Evolutionary conservation across 352 stramenopile species (phyloP).

Genomic region (Thraustochytrium striatum): DNA sequence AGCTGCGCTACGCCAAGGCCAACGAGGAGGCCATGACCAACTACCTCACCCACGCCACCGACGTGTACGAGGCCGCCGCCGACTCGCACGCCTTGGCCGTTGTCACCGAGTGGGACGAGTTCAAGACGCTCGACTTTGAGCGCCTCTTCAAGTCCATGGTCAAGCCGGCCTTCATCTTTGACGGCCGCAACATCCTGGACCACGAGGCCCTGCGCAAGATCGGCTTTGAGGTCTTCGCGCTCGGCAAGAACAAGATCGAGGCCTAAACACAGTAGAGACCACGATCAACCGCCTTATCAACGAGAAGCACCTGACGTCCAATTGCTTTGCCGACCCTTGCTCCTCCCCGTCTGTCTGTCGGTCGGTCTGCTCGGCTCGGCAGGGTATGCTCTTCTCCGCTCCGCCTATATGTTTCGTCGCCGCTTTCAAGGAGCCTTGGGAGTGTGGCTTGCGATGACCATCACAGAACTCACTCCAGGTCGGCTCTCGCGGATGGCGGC

Average conservation of each 20-base stretch:
- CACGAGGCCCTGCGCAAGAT: conserved; percentile 85
- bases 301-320: too few relatives aligned
- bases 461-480: too few relatives aligned
- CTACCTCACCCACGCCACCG: conserved; percentile 65
- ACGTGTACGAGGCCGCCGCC: conserved; percentile 84
- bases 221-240: conserved; percentile 96
- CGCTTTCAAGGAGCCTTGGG: too few relatives aligned
- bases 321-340: too few relatives aligned
- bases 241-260: conserved; percentile 71
- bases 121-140: conserved; percentile 94
- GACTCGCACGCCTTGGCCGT: conserved; percentile 85
- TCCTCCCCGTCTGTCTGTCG: too few relatives aligned
- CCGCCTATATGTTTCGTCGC: too few relatives aligned
- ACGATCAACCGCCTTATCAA: too few relatives aligned
- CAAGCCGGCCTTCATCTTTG: conserved; percentile 99
- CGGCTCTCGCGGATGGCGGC: too few relatives aligned
- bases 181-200: conserved; percentile 95
- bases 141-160: conserved; percentile 91
- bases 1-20: conserved; percentile 85
- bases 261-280: too few relatives aligned
- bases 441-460: too few relatives aligned
- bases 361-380: too few relatives aligned
- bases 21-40: conserved; percentile 77
- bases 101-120: conserved; percentile 98
- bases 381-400: too few relatives aligned